phyloP scores from a whole-genome alignment of 108 stramenopile species.

The Cyclotella distinguenda region DNA sequence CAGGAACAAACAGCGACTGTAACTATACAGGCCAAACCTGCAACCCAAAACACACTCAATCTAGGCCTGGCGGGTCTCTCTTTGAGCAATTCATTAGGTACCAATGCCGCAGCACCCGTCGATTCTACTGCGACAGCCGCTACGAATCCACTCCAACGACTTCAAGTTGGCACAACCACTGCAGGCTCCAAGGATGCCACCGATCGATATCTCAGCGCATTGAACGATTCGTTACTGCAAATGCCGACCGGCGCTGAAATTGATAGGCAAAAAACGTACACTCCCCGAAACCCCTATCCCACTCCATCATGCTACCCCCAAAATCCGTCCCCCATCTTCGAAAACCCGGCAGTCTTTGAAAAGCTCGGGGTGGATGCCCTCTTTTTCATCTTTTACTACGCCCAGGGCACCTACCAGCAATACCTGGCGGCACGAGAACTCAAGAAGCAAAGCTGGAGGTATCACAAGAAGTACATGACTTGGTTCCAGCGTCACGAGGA shows the following conservation, averaged over 20 bases:
- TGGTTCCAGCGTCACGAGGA: slow-evolving; percentile 99
- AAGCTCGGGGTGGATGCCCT: slow-evolving; percentile 96
- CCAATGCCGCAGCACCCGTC: slow-evolving; percentile 9
- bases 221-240: slow-evolving; percentile 76
- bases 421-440: slow-evolving; percentile 97
- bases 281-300: slow-evolving; percentile 92
- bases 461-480: slow-evolving; percentile 99
- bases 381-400: slow-evolving; percentile 99
- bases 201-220: slow-evolving; percentile 37
- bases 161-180: slow-evolving; percentile 7
- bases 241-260: slow-evolving; percentile 66
- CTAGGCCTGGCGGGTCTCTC: slow-evolving; percentile 66
- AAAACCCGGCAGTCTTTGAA: slow-evolving; percentile 93
- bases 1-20: slow-evolving; percentile 53
- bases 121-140: slow-evolving; percentile 12
- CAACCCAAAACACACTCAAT: slow-evolving; percentile 58
- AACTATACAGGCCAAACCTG: slow-evolving; percentile 47
- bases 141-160: slow-evolving; percentile 12
- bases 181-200: slow-evolving; percentile 36
- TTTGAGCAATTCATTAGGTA: slow-evolving; percentile 28
- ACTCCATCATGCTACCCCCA: slow-evolving; percentile 88
- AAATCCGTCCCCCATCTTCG: slow-evolving; percentile 82
- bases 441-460: slow-evolving; percentile 98
- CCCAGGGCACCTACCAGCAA: slow-evolving; percentile 97
- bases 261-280: slow-evolving; percentile 71